Conservation (phyloP, 768 basidiomycete species). For the Kwoniella dendrophila region DNA sequence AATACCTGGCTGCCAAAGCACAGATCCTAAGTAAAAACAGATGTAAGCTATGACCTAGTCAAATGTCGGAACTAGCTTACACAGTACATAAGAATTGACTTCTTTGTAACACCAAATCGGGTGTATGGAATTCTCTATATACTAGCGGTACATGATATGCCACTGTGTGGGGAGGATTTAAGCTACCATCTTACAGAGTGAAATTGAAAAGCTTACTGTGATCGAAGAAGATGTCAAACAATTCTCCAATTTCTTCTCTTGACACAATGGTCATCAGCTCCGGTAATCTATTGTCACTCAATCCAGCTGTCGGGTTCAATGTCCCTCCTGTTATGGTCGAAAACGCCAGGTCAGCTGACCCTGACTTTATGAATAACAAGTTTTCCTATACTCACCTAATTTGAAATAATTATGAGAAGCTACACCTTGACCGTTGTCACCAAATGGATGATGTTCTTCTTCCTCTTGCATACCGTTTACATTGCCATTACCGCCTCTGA, state of each 20-base stretch:
- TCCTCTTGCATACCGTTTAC: conserved; percentile 19
- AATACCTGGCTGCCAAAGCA: conserved; percentile 90
- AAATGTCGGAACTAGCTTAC: conserved; percentile 59
- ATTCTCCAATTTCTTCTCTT: conserved; percentile 83
- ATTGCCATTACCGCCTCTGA: conserved; percentile 57
- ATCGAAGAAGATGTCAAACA: conserved; percentile 73
- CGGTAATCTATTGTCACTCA: conserved; percentile 73
- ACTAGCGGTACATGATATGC: conserved; percentile 71
- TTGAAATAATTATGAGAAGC: conserved; percentile 92
- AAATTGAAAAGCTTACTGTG: conserved; percentile 49
- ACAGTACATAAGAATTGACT: conserved; percentile 94
- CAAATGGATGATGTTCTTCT: conserved; percentile 14
- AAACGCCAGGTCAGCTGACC: background rate
- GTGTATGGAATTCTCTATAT: conserved; percentile 88
- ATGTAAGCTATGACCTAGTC: conserved; percentile 1
- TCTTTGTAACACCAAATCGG: conserved; percentile 86
- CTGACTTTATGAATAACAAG: background rate
- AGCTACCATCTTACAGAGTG: background rate
- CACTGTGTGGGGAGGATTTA: conserved; percentile 42
- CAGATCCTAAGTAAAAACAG: conserved; percentile 67
- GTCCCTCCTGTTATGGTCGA: conserved; percentile 3
- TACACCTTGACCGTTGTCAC: conserved; percentile 57
- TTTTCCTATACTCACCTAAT: conserved; percentile 64
- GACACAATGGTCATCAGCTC: conserved; percentile 88
- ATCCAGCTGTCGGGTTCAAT: conserved; percentile 61